phyloP scores from a whole-genome alignment of 2,329 filamentous ascomycete genomes.

The Phoma sp. region DNA sequence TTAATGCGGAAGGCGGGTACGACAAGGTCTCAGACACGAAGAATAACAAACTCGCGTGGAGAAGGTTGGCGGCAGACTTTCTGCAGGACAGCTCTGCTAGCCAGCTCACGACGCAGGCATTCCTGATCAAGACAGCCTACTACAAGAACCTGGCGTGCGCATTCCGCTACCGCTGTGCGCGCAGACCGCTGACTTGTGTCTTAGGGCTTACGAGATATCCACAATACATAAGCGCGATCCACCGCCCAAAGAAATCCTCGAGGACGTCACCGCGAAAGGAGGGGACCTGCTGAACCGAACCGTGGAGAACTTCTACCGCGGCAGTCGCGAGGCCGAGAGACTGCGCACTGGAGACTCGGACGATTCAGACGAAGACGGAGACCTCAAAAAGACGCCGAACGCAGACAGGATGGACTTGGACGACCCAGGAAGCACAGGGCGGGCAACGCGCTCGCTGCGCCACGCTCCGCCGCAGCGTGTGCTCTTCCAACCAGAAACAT shows the following conservation, averaged over 20 bases:
- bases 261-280: slow-evolving; percentile 79
- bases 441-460: slow-evolving; percentile 60
- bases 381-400: slow-evolving; percentile 55
- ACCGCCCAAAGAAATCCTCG: slow-evolving; percentile 85
- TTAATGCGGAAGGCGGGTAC: slow-evolving; percentile 80
- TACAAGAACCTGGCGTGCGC: slow-evolving; percentile 80
- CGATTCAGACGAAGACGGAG: slow-evolving; percentile 51
- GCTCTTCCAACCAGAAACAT: slow-evolving; percentile 82
- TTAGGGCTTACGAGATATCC: slow-evolving; percentile 78
- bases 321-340: slow-evolving; percentile 54
- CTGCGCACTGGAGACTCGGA: slow-evolving; percentile 60
- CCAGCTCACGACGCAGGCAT: slow-evolving; percentile 82
- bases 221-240: slow-evolving; percentile 79
- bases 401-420: slow-evolving; percentile 58
- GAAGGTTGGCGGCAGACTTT: slow-evolving; percentile 77
- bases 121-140: slow-evolving; percentile 84
- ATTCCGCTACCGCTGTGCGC: slow-evolving; percentile 11
- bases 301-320: slow-evolving; percentile 71
- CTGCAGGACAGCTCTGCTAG: slow-evolving; percentile 67
- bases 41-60: slow-evolving; percentile 84
- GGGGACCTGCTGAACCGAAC: slow-evolving; percentile 80
- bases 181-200: slow-evolving; percentile 17
- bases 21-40: slow-evolving; percentile 72
- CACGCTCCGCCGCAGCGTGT: slow-evolving; percentile 85
- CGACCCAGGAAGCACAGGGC: slow-evolving; percentile 54